These are phyloP conservation scores for Colletotrichum gloeosporioides DNA, from an alignment of 2,329 filamentous ascomycete genomes.

Conservation along the genomic window DNA sequence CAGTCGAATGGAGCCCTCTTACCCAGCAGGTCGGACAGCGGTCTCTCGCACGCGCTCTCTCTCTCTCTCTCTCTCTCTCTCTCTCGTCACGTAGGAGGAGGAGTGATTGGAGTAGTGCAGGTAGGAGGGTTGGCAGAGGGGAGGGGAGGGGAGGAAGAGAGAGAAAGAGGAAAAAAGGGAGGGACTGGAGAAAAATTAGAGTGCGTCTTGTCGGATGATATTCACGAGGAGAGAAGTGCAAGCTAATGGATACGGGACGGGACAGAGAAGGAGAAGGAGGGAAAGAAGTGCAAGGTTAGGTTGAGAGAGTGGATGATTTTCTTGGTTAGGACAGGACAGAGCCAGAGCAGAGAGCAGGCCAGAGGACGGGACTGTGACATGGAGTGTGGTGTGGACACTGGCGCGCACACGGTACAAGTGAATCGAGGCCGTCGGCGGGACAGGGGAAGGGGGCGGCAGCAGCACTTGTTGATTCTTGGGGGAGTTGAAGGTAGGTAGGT, in stretches of 20 bases:
- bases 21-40: constrained; percentile 8
- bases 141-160: constrained; percentile 19
- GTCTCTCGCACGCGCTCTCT: neutral
- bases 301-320: constrained; percentile 14
- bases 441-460: neutral
- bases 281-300: constrained; percentile 25
- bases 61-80: neutral
- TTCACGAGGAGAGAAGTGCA: constrained; percentile 11
- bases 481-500: neutral
- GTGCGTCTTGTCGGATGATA: constrained; percentile 23
- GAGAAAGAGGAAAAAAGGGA: constrained; percentile 17
- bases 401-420: constrained; percentile 4
- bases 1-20: constrained; percentile 6
- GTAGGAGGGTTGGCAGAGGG: constrained; percentile 22
- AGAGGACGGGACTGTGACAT: constrained; percentile 7
- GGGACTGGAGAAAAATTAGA: constrained; percentile 19
- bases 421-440: neutral
- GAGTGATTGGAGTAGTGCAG: constrained; percentile 11
- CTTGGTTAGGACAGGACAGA: neutral
- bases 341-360: neutral
- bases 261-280: neutral
- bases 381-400: neutral
- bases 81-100: neutral
- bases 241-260: constrained; percentile 15
- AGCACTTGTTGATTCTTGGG: neutral